Evolutionary conservation across 2,329 filamentous ascomycete genomes (phyloP).

Genomic region (Ophiosphaerella herpotricha): DNA sequence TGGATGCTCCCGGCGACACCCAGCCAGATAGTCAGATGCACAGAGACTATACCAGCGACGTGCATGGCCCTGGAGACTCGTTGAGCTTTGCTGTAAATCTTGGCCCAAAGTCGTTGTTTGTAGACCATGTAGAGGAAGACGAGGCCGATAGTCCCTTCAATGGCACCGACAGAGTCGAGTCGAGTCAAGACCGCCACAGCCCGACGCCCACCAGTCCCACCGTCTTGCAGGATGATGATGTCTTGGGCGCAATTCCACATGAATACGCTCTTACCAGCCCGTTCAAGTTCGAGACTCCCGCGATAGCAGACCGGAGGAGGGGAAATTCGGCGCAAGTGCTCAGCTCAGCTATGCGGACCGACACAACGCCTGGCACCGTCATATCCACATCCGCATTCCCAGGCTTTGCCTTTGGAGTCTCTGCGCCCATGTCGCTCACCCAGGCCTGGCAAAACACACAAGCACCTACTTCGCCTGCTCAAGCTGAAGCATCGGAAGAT

Average conservation of each 20-base stretch:
- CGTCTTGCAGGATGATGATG: conserved; percentile 30
- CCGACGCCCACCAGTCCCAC: conserved; percentile 37
- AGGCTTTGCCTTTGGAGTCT: conserved; percentile 28
- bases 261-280: conserved; percentile 35
- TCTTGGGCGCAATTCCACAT: conserved; percentile 17
- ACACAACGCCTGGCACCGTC: conserved; percentile 49
- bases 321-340: conserved; percentile 46
- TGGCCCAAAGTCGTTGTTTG: conserved; percentile 24
- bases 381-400: conserved; percentile 42
- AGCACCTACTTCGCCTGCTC: conserved; percentile 50
- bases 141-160: conserved; percentile 19
- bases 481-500: conserved; percentile 47
- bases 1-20: conserved; percentile 50
- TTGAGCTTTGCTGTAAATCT: conserved; percentile 2
- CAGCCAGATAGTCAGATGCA: conserved; percentile 55
- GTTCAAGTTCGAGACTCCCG: conserved; percentile 50
- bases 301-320: conserved; percentile 47
- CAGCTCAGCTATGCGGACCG: conserved; percentile 44
- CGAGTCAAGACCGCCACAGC: conserved; percentile 33
- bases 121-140: conserved; percentile 18
- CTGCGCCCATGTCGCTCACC: conserved; percentile 48
- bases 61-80: conserved; percentile 17
- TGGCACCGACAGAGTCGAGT: conserved; percentile 21
- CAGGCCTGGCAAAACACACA: conserved; percentile 54
- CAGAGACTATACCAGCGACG: conserved; percentile 44